Evolutionary conservation across 2,329 filamentous ascomycete species (phyloP), one percentile per base, ranked within the genome.

Genomic region (Neocatenulostroma microsporum): DNA sequence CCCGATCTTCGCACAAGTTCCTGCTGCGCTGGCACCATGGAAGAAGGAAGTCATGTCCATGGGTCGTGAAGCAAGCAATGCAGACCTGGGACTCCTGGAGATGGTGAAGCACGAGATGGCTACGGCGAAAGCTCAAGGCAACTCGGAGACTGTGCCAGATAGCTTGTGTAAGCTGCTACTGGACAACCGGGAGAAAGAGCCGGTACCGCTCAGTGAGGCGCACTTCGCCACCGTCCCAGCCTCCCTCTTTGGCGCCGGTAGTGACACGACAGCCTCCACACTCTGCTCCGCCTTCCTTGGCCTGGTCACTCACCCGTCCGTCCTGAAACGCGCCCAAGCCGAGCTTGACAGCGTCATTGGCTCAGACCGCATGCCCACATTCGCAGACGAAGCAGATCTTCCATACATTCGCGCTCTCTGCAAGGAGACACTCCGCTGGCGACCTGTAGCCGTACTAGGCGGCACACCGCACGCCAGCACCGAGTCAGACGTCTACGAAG

Each of bases 251-350:
- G 69, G 69, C 19, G 70, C 68, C 9, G 64, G 70, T 19, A 70
- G 61, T 4, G 70, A 73, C 42, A 73, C 70, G 0, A 72, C 68
- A 0, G 63, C 67, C 0, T 66, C 62, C 11, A 69, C 65, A 0
- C 55, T 73, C 14, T 67, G 66, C 40, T 62, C 60, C 14, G 68
- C 63, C 52, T 66, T 76, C 48, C 36, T 72, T 45, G 48, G 72
- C 40, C 36, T 76, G 54, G 36, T 67, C 53, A 44, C 69, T 41
- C 65, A 67, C 40, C 67, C 67, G 0, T 54, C 62, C 3, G 58
- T 61, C 1, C 60, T 70, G 9, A 36, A 41, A 3, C 61, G 62
- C 21, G 31, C 55, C 61, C 36, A 63, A 67, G 37, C 56, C 58
- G 10, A 55, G 55, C 11, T 62, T 61, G 30, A 68, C 63, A 34